Percentiles rank a stretch among this genome's conserved stretches.
These are phyloP conservation scores for Lecanicillium sp. DNA, from an alignment of 2,329 filamentous ascomycete genomes.

Conservation along the genomic window DNA sequence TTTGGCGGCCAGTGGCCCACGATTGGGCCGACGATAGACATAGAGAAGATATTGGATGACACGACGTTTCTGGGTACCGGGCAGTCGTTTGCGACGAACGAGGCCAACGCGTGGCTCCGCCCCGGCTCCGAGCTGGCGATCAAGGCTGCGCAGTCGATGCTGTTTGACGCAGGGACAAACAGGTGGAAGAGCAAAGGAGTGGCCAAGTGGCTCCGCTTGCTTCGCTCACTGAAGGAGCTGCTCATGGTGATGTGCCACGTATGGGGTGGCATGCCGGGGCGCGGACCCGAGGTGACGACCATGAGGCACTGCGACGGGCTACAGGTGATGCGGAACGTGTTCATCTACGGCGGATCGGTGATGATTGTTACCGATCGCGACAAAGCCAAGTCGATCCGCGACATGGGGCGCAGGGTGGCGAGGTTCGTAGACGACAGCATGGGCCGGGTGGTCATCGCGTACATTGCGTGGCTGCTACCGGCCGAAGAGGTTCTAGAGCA, in stretches of 20 bases:
- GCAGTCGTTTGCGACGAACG: conserved; percentile 9
- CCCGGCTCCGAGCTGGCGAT: conserved; percentile 6
- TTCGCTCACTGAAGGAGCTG: conserved; percentile 1
- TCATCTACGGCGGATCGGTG: conserved; percentile 8
- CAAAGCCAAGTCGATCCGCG: conserved; percentile 8
- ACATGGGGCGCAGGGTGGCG: conserved; percentile 7
- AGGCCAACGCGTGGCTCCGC: conserved; percentile 8
- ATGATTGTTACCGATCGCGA: conserved; percentile 10
- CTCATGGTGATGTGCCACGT: conserved; percentile 1
- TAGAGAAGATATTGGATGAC: conserved; percentile 6
- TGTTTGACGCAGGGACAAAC: conserved; percentile 6
- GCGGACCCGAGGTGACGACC: conserved; percentile 9
- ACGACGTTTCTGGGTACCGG: conserved; percentile 8
- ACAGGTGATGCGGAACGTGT: conserved; percentile 8
- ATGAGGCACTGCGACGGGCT: conserved; percentile 8
- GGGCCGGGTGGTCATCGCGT: conserved; percentile 8
- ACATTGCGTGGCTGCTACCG: conserved; percentile 5
- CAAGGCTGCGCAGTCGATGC: neutral
- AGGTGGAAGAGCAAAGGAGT: conserved; percentile 4
- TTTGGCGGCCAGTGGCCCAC: conserved; percentile 5
- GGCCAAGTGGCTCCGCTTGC: conserved; percentile 1
- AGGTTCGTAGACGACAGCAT: conserved; percentile 6
- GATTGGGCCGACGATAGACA: conserved; percentile 4
- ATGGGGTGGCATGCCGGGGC: conserved; percentile 8
- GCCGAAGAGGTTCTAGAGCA: neutral